Evolutionary conservation across 805 yeast species (phyloP).

Genomic region (Lipomyces starkeyi): DNA sequence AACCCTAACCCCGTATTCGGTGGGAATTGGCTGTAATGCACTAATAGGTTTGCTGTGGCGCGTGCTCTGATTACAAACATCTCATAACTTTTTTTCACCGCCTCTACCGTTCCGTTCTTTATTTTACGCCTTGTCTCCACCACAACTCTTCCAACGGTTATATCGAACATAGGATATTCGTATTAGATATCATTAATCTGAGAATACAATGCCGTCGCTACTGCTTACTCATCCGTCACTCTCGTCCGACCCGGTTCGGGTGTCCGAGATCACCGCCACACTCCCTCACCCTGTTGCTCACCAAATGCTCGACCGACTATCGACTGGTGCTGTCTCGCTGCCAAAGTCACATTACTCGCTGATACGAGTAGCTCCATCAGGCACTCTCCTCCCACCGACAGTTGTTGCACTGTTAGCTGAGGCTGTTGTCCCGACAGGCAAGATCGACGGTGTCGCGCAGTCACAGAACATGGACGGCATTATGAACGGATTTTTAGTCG

Average conservation of each 20-base stretch:
- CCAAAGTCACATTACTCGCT: slow-evolving; percentile 41
- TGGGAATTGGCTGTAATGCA: too few species aligned
- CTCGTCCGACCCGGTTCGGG: slow-evolving; percentile 34
- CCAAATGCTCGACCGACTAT: slow-evolving; percentile 50
- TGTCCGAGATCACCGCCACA: slow-evolving; percentile 26
- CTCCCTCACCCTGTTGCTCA: slow-evolving; percentile 34
- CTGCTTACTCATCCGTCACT: slow-evolving; percentile 37
- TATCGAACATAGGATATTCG: slow-evolving; percentile 20
- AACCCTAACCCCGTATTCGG: too few species aligned
- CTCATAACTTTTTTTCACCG: neutral
- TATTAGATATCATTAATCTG: slow-evolving; percentile 10
- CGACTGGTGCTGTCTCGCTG: slow-evolving; percentile 44
- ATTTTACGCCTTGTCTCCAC: neutral
- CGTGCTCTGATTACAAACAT: neutral
- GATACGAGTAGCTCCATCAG: slow-evolving; percentile 43
- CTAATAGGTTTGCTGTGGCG: neutral
- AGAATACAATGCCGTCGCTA: slow-evolving; percentile 24
- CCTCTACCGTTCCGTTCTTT: neutral
- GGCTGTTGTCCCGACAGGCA: slow-evolving; percentile 45
- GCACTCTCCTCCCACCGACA: slow-evolving; percentile 35
- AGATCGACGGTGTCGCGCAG: slow-evolving; percentile 43
- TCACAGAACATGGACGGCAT: slow-evolving; percentile 59
- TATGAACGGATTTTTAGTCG: slow-evolving; percentile 62
- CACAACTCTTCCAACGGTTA: slow-evolving; percentile 5
- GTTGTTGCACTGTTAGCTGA: slow-evolving; percentile 43